Percentiles rank a stretch among this genome's conserved stretches.
Conservation (phyloP, 2,329 filamentous ascomycete genomes). For the Monosporascus sp. region DNA sequence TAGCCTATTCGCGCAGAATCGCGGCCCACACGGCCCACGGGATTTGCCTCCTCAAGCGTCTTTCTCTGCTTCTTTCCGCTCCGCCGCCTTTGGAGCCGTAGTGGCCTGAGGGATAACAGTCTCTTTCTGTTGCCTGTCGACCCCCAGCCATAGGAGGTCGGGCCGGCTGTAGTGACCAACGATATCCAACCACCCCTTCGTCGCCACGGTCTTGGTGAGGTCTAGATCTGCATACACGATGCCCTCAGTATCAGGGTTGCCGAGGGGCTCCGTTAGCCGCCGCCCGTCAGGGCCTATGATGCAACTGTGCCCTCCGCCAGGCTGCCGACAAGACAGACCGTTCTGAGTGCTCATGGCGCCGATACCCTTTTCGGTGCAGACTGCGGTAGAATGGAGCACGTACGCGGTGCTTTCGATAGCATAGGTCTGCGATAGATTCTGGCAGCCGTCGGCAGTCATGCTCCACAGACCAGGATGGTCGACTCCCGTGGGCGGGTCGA, state of each 20-base stretch:
- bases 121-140: constrained; percentile 15
- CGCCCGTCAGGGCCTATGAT: constrained; percentile 47
- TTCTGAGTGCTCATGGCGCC: constrained; percentile 34
- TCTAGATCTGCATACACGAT: constrained; percentile 45
- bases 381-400: constrained; percentile 46
- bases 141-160: constrained; percentile 45
- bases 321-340: constrained; percentile 32
- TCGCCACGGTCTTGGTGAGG: constrained; percentile 32
- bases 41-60: no score
- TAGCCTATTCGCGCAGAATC: no score
- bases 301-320: constrained; percentile 38
- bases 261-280: constrained; percentile 31
- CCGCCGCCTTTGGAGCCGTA: no score
- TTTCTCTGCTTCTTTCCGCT: no score
- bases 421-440: constrained; percentile 44
- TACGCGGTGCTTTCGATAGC: constrained; percentile 51
- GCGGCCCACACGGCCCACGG: no score
- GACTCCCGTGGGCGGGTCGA: constrained; percentile 11
- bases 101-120: constrained; percentile 6
- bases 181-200: constrained; percentile 38
- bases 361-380: constrained; percentile 40
- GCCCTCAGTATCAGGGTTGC: constrained; percentile 32
- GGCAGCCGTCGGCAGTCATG: constrained; percentile 31
- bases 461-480: constrained; percentile 21
- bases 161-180: constrained; percentile 45